phyloP scores from a whole-genome alignment of 129 eudicot genomes.

The Rutidosis leptorrhynchoides region DNA sequence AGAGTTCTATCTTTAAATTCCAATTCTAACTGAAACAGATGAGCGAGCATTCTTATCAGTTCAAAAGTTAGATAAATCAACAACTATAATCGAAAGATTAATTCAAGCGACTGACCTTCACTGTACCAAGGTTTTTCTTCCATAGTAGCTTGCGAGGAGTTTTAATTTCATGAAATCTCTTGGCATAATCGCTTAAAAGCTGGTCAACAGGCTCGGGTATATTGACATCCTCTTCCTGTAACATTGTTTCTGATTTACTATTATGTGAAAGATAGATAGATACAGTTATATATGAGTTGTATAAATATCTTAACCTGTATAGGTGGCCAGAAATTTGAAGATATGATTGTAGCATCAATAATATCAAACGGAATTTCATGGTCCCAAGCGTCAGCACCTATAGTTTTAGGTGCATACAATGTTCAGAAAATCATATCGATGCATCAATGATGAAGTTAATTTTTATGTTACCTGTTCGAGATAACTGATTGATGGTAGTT shows the following conservation, averaged over 20 bases:
- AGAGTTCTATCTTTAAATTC: conserved; percentile 80
- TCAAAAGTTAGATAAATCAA: neutral
- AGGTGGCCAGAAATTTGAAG: conserved; percentile 99
- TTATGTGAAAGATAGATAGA: conserved; percentile 2
- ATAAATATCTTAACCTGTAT: conserved; percentile 66
- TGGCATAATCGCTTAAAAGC: conserved; percentile 77
- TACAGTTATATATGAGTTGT: neutral
- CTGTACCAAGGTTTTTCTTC: conserved; percentile 99
- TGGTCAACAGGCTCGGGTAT: conserved; percentile 72
- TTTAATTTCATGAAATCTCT: conserved; percentile 82
- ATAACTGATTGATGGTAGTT: conserved; percentile 59
- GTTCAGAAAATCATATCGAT: conserved; percentile 17
- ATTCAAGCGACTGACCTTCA: conserved; percentile 55
- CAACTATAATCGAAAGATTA: conserved; percentile 4
- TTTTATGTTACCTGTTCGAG: conserved; percentile 52
- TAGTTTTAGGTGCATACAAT: conserved; percentile 17
- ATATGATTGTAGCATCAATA: conserved; percentile 78
- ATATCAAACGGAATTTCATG: conserved; percentile 50
- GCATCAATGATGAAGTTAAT: neutral
- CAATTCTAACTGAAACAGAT: conserved; percentile 65
- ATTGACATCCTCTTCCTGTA: conserved; percentile 79
- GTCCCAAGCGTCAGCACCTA: conserved; percentile 46
- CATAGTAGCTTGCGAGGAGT: conserved; percentile 92
- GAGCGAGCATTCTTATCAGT: neutral
- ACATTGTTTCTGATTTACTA: conserved; percentile 10